phyloP scores from a whole-genome alignment of 306 rosid genomes.

The Rubus idaeus region DNA sequence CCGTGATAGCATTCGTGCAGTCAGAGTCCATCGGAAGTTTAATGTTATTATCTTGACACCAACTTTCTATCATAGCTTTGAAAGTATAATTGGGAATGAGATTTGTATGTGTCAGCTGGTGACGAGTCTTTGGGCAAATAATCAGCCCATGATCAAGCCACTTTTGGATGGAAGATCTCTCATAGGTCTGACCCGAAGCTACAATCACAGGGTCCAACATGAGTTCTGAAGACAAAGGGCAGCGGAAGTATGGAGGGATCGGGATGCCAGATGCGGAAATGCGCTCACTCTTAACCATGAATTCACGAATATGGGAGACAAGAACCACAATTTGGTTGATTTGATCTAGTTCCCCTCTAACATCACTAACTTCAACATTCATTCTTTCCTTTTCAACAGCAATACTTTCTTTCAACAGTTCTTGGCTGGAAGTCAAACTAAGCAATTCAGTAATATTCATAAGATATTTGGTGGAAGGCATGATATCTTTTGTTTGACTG shows the following conservation, averaged over 20 bases:
- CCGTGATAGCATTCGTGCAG: constrained; percentile 24
- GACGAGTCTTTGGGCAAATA: constrained; percentile 85
- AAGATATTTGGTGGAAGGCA: constrained; percentile 51
- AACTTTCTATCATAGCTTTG: constrained; percentile 83
- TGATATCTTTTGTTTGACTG: constrained; percentile 43
- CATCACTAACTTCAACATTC: constrained; percentile 49
- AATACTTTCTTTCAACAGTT: constrained; percentile 77
- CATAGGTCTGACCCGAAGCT: constrained; percentile 95
- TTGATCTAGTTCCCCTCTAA: constrained; percentile 52
- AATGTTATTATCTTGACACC: constrained; percentile 84
- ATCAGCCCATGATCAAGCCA: constrained; percentile 82
- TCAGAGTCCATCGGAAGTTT: constrained; percentile 36
- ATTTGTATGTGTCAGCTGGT: constrained; percentile 63
- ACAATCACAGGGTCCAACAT: constrained; percentile 90
- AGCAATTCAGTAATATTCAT: constrained; percentile 59
- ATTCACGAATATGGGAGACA: constrained; percentile 59
- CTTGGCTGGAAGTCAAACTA: constrained; percentile 62
- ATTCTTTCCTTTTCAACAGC: constrained; percentile 80
- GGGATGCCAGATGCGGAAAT: constrained; percentile 48
- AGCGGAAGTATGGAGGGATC: constrained; percentile 76
- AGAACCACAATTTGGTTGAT: constrained; percentile 59
- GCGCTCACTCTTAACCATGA: constrained; percentile 51
- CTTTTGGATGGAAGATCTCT: constrained; percentile 69
- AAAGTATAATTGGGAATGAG: constrained; percentile 83
- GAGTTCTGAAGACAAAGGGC: constrained; percentile 83